Conservation (phyloP, 176 grass and related monocot species). For the Ampelocalamus luodianensis region DNA sequence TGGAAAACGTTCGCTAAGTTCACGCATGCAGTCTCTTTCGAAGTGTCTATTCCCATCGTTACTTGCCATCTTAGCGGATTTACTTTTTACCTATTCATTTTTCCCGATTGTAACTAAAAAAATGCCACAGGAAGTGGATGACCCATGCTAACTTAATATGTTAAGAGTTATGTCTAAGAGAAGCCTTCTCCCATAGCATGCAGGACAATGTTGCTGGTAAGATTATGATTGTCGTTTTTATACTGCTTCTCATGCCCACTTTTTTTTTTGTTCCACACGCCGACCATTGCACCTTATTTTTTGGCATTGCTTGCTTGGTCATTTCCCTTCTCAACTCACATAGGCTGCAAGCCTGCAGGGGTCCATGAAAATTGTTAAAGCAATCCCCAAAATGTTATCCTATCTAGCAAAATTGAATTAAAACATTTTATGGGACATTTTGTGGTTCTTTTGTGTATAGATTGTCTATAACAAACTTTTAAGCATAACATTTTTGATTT, state of each 20-base stretch:
- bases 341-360: background rate
- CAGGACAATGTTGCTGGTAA: conserved; percentile 65
- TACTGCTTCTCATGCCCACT: background rate
- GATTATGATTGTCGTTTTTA: conserved; percentile 10
- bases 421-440: background rate
- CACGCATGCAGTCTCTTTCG: conserved; percentile 69
- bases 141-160: conserved; percentile 88
- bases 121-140: conserved; percentile 80
- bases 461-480: conserved; percentile 24
- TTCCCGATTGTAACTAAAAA: conserved; percentile 36
- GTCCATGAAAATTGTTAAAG: background rate
- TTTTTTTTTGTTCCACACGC: background rate
- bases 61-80: conserved; percentile 20
- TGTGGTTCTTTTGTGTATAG: conserved; percentile 15
- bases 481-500: conserved; percentile 31
- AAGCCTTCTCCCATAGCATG: too few species aligned
- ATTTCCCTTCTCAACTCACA: conserved; percentile 8
- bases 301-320: background rate
- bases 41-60: conserved; percentile 31
- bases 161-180: conserved; percentile 78
- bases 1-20: conserved; percentile 99
- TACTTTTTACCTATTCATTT: conserved; percentile 29
- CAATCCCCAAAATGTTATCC: conserved; percentile 12
- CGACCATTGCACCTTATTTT: too few species aligned
- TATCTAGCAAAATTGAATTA: conserved; percentile 27